A percentile compares a stretch with the other conserved stretches of the same genome.
These are phyloP conservation scores for Penicillium macrosclerotiorum DNA, from an alignment of 495 filamentous ascomycete genomes.

Conservation along the genomic window DNA sequence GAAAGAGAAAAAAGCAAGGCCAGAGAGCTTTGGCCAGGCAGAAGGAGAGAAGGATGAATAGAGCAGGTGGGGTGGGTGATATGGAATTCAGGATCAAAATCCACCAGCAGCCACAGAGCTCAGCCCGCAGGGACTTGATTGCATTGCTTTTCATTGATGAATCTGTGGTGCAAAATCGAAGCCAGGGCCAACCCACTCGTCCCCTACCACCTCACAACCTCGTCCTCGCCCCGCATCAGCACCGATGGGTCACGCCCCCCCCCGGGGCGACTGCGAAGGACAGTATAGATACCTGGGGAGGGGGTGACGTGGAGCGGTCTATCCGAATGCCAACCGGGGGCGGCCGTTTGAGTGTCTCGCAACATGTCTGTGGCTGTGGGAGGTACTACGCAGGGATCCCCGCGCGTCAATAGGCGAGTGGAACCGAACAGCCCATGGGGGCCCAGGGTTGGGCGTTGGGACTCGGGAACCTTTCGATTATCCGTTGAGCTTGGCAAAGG, in stretches of 20 bases:
- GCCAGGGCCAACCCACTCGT: slow-evolving; percentile 7
- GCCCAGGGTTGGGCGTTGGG: too few relatives aligned
- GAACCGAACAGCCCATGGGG: too few relatives aligned
- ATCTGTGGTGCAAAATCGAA: slow-evolving; percentile 9
- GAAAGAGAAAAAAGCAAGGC: slow-evolving; percentile 5
- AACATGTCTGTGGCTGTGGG: slow-evolving; percentile 17
- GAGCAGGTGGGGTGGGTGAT: slow-evolving; percentile 26
- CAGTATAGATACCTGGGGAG: slow-evolving; percentile 13
- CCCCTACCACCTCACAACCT: slow-evolving; percentile 1
- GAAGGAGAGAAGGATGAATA: slow-evolving; percentile 13
- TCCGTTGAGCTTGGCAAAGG: too few relatives aligned
- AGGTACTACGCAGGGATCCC: slow-evolving; percentile 19
- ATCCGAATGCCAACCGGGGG: slow-evolving; percentile 21
- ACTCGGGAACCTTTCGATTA: neutral
- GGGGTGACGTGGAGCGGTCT: slow-evolving; percentile 24
- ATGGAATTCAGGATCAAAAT: slow-evolving; percentile 15
- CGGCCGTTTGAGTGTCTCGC: slow-evolving; percentile 18
- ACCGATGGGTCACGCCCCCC: slow-evolving; percentile 1
- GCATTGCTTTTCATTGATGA: slow-evolving; percentile 19
- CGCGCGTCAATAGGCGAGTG: slow-evolving; percentile 3
- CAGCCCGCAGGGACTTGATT: slow-evolving; percentile 18
- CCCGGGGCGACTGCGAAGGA: neutral
- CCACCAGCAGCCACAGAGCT: slow-evolving; percentile 1
- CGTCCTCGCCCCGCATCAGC: slow-evolving; percentile 12
- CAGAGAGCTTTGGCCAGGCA: slow-evolving; percentile 16